Conservation (phyloP, 495 filamentous ascomycete species). For the Penicillium tannophilum region DNA sequence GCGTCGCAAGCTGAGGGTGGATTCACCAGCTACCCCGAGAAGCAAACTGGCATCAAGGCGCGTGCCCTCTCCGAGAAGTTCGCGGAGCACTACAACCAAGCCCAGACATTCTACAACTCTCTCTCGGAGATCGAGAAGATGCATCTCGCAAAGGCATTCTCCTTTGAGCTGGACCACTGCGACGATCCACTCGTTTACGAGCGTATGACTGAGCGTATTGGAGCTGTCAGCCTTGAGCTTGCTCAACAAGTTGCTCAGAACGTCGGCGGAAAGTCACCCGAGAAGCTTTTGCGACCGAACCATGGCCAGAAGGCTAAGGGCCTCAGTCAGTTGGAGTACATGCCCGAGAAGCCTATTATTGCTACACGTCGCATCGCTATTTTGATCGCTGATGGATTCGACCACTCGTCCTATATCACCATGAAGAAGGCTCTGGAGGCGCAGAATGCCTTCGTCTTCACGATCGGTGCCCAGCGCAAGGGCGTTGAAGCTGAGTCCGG, state of each 20-base stretch:
- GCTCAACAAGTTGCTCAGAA: conserved; percentile 69
- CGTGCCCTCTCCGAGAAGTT: conserved; percentile 77
- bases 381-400: conserved; percentile 80
- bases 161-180: conserved; percentile 88
- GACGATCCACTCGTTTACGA: conserved; percentile 82
- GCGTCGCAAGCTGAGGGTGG: conserved; percentile 60
- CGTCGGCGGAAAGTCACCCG: conserved; percentile 66
- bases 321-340: conserved; percentile 71
- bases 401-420: conserved; percentile 62
- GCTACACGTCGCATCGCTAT: conserved; percentile 73
- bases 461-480: conserved; percentile 62
- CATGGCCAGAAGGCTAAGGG: conserved; percentile 65
- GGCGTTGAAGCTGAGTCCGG: conserved; percentile 57
- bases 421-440: conserved; percentile 63
- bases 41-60: conserved; percentile 66
- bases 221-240: conserved; percentile 72
- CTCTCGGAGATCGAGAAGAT: conserved; percentile 67
- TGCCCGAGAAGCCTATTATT: conserved; percentile 64
- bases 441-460: conserved; percentile 67
- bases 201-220: conserved; percentile 67
- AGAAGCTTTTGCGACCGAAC: conserved; percentile 54
- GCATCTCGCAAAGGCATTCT: conserved; percentile 70
- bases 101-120: conserved; percentile 78
- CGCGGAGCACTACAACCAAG: conserved; percentile 70
- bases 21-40: conserved; percentile 68